Conservation (phyloP, 768 basidiomycete genomes). For the Boletus subparvulus region DNA sequence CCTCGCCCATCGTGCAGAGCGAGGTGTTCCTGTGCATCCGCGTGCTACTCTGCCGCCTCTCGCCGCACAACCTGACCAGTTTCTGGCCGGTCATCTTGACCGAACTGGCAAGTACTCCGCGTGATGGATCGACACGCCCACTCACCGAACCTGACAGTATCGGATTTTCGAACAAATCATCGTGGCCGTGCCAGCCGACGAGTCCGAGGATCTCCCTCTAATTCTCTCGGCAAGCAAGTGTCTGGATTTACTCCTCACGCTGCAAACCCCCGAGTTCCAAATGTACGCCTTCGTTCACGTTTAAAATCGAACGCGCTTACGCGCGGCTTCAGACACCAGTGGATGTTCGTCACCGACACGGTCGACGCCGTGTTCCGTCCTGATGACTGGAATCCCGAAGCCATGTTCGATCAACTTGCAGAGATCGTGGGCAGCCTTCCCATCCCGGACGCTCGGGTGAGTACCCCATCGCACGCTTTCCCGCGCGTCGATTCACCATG, state of each 20-base stretch:
- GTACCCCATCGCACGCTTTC: background rate
- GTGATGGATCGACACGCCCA: no score
- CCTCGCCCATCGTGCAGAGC: constrained; percentile 83
- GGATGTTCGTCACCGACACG: constrained; percentile 98
- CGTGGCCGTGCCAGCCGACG: constrained; percentile 68
- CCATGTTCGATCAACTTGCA: constrained; percentile 87
- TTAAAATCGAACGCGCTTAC: constrained; percentile 3
- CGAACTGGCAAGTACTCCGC: constrained; percentile 61
- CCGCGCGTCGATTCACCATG: background rate
- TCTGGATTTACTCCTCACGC: constrained; percentile 84
- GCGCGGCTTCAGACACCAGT: constrained; percentile 69
- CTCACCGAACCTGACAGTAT: constrained; percentile 49
- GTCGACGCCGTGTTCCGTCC: constrained; percentile 92
- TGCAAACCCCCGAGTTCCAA: constrained; percentile 98
- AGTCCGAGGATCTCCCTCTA: constrained; percentile 80
- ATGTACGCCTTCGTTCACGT: constrained; percentile 52
- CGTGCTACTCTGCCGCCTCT: constrained; percentile 86
- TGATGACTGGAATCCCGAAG: constrained; percentile 77
- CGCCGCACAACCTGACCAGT: constrained; percentile 87
- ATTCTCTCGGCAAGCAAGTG: constrained; percentile 92
- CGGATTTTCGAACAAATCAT: constrained; percentile 87
- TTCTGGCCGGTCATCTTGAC: constrained; percentile 97
- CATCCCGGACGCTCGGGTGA: constrained; percentile 35
- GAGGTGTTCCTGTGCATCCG: constrained; percentile 95
- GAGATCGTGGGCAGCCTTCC: constrained; percentile 78